A percentile compares a stretch with the other conserved stretches of the same genome.
Conservation (phyloP, 2,329 filamentous ascomycete species). For the Claviceps quebecensis region DNA sequence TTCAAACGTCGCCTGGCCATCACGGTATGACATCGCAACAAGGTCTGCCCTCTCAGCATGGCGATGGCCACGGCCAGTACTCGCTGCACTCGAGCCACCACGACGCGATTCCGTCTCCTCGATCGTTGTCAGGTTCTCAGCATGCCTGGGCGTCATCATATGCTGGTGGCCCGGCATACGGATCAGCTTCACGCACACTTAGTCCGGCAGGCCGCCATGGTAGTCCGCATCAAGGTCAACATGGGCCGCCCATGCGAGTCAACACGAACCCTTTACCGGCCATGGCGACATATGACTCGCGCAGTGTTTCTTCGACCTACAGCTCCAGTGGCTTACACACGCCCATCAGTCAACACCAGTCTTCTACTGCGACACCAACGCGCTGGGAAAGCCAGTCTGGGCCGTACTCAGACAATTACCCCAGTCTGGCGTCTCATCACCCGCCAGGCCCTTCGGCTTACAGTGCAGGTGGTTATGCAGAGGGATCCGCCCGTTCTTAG, state of each 20-base stretch:
- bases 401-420: slow-evolving; percentile 24
- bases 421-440: slow-evolving; percentile 24
- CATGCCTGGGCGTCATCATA: slow-evolving; percentile 35
- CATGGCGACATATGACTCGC: slow-evolving; percentile 25
- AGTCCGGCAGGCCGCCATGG: slow-evolving; percentile 21
- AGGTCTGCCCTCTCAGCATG: slow-evolving; percentile 14
- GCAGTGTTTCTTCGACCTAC: slow-evolving; percentile 21
- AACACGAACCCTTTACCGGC: slow-evolving; percentile 25
- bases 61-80: slow-evolving; percentile 23
- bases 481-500: slow-evolving; percentile 28
- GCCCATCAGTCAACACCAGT: slow-evolving; percentile 23
- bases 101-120: slow-evolving; percentile 37
- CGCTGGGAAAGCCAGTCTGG: slow-evolving; percentile 28
- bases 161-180: slow-evolving; percentile 20
- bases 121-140: slow-evolving; percentile 34
- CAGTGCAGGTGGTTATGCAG: slow-evolving; percentile 26
- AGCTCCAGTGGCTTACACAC: slow-evolving; percentile 25
- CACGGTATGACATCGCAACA: slow-evolving; percentile 16
- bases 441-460: slow-evolving; percentile 25
- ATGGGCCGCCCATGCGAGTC: slow-evolving; percentile 20
- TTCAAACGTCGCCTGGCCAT: slow-evolving; percentile 33
- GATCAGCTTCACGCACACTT: slow-evolving; percentile 27
- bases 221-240: slow-evolving; percentile 21
- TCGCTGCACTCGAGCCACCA: slow-evolving; percentile 29
- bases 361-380: slow-evolving; percentile 22